A percentile compares a stretch with the other conserved stretches of the same genome.
Evolutionary conservation across 139 green algal genomes (phyloP).

Genomic region (Coelastrella sp.): DNA sequence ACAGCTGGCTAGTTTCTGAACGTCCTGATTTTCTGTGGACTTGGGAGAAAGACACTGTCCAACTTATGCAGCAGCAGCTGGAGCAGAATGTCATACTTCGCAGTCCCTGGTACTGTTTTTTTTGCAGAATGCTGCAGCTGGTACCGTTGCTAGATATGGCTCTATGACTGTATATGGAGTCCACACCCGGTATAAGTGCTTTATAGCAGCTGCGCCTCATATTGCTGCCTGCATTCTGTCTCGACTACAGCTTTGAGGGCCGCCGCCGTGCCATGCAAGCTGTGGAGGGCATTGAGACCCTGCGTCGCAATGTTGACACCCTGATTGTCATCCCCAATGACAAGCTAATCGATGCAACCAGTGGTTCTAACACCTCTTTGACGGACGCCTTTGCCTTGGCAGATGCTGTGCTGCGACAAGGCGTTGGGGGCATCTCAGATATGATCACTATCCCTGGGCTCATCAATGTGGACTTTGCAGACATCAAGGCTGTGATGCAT

Average conservation of each 20-base stretch:
- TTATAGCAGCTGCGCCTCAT: background rate
- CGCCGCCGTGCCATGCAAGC: slow-evolving; percentile 61
- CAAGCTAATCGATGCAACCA: slow-evolving; percentile 84
- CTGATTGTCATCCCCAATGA: slow-evolving; percentile 74
- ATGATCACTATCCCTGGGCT: slow-evolving; percentile 98
- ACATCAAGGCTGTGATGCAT: slow-evolving; percentile 96
- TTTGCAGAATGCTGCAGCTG: too few relatives aligned
- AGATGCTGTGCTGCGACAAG: slow-evolving; percentile 92
- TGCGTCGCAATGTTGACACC: slow-evolving; percentile 64
- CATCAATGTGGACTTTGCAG: slow-evolving; percentile 99
- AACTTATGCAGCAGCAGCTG: too few relatives aligned
- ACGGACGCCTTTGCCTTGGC: slow-evolving; percentile 96
- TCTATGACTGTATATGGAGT: background rate
- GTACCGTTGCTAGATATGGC: too few relatives aligned
- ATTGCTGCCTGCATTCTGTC: background rate
- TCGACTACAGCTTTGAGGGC: slow-evolving; percentile 83
- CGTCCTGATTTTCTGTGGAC: too few relatives aligned
- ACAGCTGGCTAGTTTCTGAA: too few relatives aligned
- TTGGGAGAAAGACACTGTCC: too few relatives aligned
- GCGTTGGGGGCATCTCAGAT: slow-evolving; percentile 91
- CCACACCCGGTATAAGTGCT: too few relatives aligned
- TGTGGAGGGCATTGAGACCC: slow-evolving; percentile 82
- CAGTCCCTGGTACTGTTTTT: too few relatives aligned
- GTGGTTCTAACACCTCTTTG: slow-evolving; percentile 83
- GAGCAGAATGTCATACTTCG: too few relatives aligned